Evolutionary conservation across 306 rosid species (phyloP), one percentile per base, ranked within the genome.

Genomic region (Vigna unguiculata): DNA sequence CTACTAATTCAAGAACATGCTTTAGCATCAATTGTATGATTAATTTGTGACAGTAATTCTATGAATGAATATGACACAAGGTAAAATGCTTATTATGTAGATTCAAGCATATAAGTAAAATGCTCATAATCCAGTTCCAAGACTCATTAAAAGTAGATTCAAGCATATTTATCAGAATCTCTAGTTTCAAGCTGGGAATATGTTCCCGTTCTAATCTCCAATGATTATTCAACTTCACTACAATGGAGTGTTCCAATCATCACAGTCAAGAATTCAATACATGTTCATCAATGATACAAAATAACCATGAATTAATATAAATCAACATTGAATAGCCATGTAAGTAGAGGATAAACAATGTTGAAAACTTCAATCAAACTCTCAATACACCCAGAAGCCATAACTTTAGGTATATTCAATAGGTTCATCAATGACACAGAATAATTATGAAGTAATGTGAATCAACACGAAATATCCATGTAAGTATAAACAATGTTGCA

Each of bases 161-260:
- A 12, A 17, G n/a, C 63, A 40, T 64, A 49, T 30, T 41, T 30
- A 20, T n/a, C 53, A 65, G 1, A 32, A 30, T 43, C 34, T 72
- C 59, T 72, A 43, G 41, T 38, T 52, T 17, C 52, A 53, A 63
- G 8, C 28, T 13, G 46, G 28, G 78, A 71, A 72, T 41, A 28
- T 41, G 64, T 80, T 66, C 61, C 53, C 63, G 54, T 10, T 40
- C 46, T 25, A 72, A 71, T 53, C 71, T 62, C 38, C 36, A 60
- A n/a, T 36, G 13, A 28, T 59, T 78, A 28, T 59, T 78, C 40
- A 70, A 78, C 69, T 59, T 46, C 63, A 58, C 54, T 78, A 38
- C 45, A 71, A 71, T 4, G 24, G 36, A 49, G 61, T 40, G 48
- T 40, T 49, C 47, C 9, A 45, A 59, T 24, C 14, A 34, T 6